Percentiles rank a stretch among this genome's conserved stretches.
phyloP scores from a whole-genome alignment of 129 eudicot genomes.

The Arctium lappa region DNA sequence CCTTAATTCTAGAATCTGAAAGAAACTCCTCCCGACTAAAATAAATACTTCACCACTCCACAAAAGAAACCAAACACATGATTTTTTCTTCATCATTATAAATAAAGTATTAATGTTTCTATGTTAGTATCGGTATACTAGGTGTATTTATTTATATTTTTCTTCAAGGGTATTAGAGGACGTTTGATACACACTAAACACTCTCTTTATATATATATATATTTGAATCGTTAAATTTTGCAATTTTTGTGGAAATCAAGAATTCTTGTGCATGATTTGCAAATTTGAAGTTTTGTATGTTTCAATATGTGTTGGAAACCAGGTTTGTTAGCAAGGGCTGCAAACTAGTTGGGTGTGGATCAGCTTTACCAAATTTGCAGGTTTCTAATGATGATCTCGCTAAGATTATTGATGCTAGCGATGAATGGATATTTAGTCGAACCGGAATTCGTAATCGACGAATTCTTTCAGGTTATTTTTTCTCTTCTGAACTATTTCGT shows the following conservation, averaged over 20 bases:
- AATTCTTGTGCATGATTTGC: neutral
- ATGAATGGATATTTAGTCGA: constrained; percentile 82
- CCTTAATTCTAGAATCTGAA: no score
- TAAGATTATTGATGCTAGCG: constrained; percentile 62
- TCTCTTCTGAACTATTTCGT: neutral
- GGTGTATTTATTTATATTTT: no score
- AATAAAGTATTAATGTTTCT: no score
- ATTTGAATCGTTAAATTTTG: neutral
- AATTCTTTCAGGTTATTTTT: constrained; percentile 56
- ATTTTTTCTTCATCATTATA: no score
- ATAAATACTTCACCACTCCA: no score
- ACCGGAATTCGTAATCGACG: constrained; percentile 74
- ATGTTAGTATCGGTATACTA: no score
- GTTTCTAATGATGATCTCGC: constrained; percentile 80
- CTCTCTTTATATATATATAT: no score
- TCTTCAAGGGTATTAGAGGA: no score
- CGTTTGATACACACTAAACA: no score
- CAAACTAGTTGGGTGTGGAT: constrained; percentile 90
- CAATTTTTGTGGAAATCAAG: no score
- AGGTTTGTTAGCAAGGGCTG: constrained; percentile 62
- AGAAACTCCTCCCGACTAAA: no score
- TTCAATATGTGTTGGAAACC: neutral
- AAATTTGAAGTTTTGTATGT: neutral
- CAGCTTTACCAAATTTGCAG: constrained; percentile 60
- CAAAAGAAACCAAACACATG: no score